These are phyloP conservation scores for Persicaria maculosa DNA, from an alignment of 148 eudicot genomes.

Conservation along the genomic window DNA sequence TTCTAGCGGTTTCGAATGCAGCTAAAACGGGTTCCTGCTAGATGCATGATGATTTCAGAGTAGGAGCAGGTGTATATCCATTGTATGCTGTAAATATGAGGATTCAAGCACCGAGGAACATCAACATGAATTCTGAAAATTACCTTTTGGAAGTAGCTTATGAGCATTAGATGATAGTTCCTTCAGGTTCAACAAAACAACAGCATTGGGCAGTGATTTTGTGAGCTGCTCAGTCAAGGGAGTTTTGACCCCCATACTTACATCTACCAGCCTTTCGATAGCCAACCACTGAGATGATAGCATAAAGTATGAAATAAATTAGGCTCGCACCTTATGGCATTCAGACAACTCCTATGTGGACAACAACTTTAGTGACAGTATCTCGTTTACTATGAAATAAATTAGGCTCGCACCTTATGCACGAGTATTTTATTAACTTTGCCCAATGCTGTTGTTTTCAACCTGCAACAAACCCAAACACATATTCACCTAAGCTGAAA, in stretches of 20 bases:
- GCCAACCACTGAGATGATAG: slow-evolving; percentile 62
- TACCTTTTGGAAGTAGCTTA: slow-evolving; percentile 94
- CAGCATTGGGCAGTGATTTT: slow-evolving; percentile 86
- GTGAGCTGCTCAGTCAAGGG: slow-evolving; percentile 91
- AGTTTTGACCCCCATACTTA: slow-evolving; percentile 88
- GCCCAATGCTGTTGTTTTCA: too few relatives aligned
- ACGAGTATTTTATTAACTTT: too few relatives aligned
- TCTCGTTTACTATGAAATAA: too few relatives aligned
- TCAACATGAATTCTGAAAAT: not conserved
- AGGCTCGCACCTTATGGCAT: too few relatives aligned
- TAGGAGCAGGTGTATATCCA: not conserved
- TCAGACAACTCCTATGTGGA: too few relatives aligned
- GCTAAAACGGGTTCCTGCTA: slow-evolving; percentile 84
- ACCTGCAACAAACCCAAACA: too few relatives aligned
- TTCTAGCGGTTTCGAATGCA: too few relatives aligned
- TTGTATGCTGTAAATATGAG: not conserved
- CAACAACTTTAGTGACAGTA: too few relatives aligned
- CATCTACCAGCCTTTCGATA: slow-evolving; percentile 80
- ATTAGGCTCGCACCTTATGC: too few relatives aligned
- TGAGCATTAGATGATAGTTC: slow-evolving; percentile 74
- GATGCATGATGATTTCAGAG: slow-evolving; percentile 3
- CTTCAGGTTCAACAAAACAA: slow-evolving; percentile 71
- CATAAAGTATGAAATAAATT: too few relatives aligned
- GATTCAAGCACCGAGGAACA: not conserved
- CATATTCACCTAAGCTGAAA: too few relatives aligned